A percentile compares a stretch with the other conserved stretches of the same genome.
These are phyloP conservation scores for Pichia paraexigua DNA, from an alignment of 805 yeast genomes.

Conservation along the genomic window DNA sequence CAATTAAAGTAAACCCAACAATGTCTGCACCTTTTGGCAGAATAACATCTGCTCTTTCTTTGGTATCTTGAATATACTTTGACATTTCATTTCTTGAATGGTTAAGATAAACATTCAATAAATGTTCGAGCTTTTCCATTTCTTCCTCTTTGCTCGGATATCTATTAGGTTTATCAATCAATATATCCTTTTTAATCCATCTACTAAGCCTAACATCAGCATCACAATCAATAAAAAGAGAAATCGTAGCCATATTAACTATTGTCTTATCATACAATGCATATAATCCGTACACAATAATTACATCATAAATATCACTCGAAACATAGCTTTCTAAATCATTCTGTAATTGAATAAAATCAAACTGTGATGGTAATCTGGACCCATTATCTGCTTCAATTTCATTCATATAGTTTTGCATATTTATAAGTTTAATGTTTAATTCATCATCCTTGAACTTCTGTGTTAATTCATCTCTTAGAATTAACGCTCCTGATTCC, in stretches of 20 bases:
- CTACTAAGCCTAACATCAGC: constrained; percentile 79
- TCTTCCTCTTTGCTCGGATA: constrained; percentile 1
- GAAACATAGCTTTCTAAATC: constrained; percentile 6
- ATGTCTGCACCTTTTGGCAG: constrained; percentile 63
- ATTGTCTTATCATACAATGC: constrained; percentile 61
- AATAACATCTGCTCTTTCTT: constrained; percentile 65
- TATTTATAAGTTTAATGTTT: constrained; percentile 18
- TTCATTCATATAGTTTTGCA: constrained; percentile 14
- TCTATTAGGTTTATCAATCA: background rate
- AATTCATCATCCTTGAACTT: constrained; percentile 13
- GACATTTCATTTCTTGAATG: constrained; percentile 59
- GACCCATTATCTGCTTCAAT: constrained; percentile 5
- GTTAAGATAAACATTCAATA: constrained; percentile 42
- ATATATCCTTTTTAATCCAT: constrained; percentile 45
- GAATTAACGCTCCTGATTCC: constrained; percentile 18
- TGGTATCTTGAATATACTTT: constrained; percentile 59
- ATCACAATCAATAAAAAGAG: constrained; percentile 75
- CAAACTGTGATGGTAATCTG: constrained; percentile 34
- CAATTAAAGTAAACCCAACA: constrained; percentile 48
- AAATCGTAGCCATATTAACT: constrained; percentile 49
- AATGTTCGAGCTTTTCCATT: constrained; percentile 22
- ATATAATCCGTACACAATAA: constrained; percentile 69
- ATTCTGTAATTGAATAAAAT: constrained; percentile 26
- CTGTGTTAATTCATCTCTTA: constrained; percentile 16
- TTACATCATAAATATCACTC: constrained; percentile 21